Conservation (phyloP, 2,329 filamentous ascomycete genomes). For the Xylariaceae sp. region DNA sequence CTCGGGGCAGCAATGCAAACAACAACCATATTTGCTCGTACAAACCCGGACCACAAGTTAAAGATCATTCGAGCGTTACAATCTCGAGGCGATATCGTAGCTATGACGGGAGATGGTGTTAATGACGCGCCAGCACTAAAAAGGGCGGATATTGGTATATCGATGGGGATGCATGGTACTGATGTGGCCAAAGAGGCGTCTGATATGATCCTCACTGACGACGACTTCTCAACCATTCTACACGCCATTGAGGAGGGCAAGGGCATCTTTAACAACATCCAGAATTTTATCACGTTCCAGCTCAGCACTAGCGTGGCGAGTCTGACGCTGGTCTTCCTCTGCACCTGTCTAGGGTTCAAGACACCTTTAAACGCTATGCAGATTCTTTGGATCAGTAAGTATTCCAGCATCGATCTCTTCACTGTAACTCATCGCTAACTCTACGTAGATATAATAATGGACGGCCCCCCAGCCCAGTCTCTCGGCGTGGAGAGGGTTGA, state of each 20-base stretch:
- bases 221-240: slow-evolving; percentile 90
- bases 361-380: slow-evolving; percentile 99
- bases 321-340: slow-evolving; percentile 87
- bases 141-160: slow-evolving; percentile 96
- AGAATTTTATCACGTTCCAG: slow-evolving; percentile 99
- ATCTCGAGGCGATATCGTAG: slow-evolving; percentile 91
- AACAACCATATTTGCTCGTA: slow-evolving; percentile 94
- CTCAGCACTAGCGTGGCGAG: slow-evolving; percentile 96
- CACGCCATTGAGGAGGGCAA: slow-evolving; percentile 98
- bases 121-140: slow-evolving; percentile 97
- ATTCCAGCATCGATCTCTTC: not conserved
- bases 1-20: slow-evolving; percentile 83
- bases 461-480: slow-evolving; percentile 95
- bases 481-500: slow-evolving; percentile 95
- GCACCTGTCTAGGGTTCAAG: slow-evolving; percentile 90
- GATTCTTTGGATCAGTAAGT: slow-evolving; percentile 98
- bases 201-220: slow-evolving; percentile 91
- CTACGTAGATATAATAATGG: slow-evolving; percentile 92
- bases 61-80: slow-evolving; percentile 95
- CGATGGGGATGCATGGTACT: slow-evolving; percentile 93
- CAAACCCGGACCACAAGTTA: slow-evolving; percentile 96
- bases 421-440: slow-evolving; percentile 29
- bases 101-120: slow-evolving; percentile 98
- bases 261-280: slow-evolving; percentile 99
- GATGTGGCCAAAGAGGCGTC: slow-evolving; percentile 96